Conservation (phyloP, 371 early-diverging fungal species). For the Phascolomyces articulosus region DNA sequence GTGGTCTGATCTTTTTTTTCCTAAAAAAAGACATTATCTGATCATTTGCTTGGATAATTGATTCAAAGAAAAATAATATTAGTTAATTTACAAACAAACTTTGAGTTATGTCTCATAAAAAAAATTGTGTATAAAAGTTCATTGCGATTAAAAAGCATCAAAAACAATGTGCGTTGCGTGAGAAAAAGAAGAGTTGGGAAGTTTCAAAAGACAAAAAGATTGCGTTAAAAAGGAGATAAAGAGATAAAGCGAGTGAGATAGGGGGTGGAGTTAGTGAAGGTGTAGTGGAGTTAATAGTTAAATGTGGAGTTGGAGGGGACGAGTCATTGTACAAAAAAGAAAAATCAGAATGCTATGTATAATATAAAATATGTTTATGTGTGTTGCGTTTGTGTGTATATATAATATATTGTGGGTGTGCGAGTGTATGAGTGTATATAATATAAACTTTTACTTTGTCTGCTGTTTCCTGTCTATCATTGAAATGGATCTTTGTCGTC, state of each 20-base stretch:
- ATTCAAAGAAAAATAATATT: no score
- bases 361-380: neutral
- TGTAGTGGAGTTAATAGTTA: no score
- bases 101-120: no score
- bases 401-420: neutral
- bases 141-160: neutral
- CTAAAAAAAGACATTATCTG: neutral
- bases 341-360: neutral
- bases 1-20: slow-evolving; percentile 5
- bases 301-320: neutral
- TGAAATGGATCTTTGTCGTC: slow-evolving; percentile 11
- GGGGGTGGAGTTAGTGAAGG: neutral
- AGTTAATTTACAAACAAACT: no score
- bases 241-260: neutral
- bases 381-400: neutral
- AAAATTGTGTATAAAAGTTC: no score
- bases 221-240: no score
- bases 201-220: no score
- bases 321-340: neutral
- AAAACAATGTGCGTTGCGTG: neutral
- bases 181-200: neutral
- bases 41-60: neutral
- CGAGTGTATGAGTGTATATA: no score
- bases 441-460: neutral
- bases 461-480: slow-evolving; percentile 13